These are phyloP conservation scores for Rhodamnia argentea DNA, from an alignment of 345 rosid species.

Conservation along the genomic window DNA sequence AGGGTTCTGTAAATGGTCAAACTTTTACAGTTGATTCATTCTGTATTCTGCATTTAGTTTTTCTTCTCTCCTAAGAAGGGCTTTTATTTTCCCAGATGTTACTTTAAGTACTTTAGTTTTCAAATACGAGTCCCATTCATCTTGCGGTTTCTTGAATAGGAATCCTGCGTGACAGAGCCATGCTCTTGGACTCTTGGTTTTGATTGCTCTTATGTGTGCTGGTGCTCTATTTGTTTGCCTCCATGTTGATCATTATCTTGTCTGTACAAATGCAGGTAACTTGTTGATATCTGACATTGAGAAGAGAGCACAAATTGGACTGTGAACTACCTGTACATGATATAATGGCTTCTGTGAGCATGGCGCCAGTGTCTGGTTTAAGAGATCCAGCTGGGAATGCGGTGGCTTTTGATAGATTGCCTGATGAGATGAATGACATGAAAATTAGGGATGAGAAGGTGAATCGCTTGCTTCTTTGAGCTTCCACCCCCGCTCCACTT, in stretches of 20 bases:
- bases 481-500: background rate
- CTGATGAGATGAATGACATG: conserved; percentile 85
- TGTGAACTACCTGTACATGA: background rate
- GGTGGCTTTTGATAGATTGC: conserved; percentile 64
- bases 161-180: background rate
- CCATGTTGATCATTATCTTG: background rate
- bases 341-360: conserved; percentile 54
- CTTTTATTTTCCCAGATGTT: background rate
- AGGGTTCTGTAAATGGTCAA: background rate
- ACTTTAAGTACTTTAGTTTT: background rate
- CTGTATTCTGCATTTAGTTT: background rate
- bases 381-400: conserved; percentile 42
- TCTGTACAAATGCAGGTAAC: background rate
- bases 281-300: background rate
- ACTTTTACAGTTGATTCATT: background rate
- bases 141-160: background rate
- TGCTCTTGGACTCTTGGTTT: background rate
- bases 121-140: background rate
- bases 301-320: background rate
- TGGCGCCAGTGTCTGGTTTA: conserved; percentile 40
- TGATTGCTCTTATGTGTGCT: background rate
- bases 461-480: background rate
- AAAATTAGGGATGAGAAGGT: conserved; percentile 89
- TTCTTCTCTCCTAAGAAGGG: background rate
- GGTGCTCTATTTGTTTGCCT: background rate